Evolutionary conservation across 345 rosid genomes (phyloP), one percentile per base, ranked within the genome.

Genomic region (Cardamine chenopodiifolia): DNA sequence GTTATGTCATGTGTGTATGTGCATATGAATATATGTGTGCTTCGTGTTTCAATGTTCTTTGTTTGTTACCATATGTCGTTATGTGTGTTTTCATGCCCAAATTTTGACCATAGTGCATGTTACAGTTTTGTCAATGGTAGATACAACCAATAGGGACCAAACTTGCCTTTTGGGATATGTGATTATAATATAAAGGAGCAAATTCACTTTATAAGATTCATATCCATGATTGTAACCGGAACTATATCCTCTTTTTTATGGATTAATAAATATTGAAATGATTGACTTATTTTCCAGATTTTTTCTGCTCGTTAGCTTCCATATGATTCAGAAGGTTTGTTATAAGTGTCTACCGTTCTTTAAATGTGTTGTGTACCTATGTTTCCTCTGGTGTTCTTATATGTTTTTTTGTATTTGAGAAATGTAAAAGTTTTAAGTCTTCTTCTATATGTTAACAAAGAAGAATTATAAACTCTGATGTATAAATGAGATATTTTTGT

Each of bases 81-180:
- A 68, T n/a, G 39, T 68, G 7, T 61, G 65, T 61, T 60, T 68
- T 78, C 74, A 62, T 53, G 69, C 71, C 81, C 68, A 71, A 48
- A 4, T 28, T 71, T 6, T 45, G 4, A 49, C 28, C 12, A 49
- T 1, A 29, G 13, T 17, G 17, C 63, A 76, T 58, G 32, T 71
- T 65, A 28, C 49, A 23, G 62, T 71, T 39, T 71, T 59, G 52
- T 66, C 81, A 78, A 78, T 6, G 76, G 23, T 78, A n/a, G 81
- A 71, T 78, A 71, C 77, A 78, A 78, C 81, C 60, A 71, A 40
- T 34, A 22, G 23, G 15, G 63, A 78, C 81, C 69, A 58, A 78
- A 65, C 72, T 49, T 71, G 52, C 9, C 56, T 49, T 39, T 7
- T 48, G 20, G 61, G 47, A 14, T 3, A 34, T 34, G 14, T 68